These are phyloP conservation scores for Tetrahymena thermophila DNA, from an alignment of 73 alveolate species.

Conservation along the genomic window DNA sequence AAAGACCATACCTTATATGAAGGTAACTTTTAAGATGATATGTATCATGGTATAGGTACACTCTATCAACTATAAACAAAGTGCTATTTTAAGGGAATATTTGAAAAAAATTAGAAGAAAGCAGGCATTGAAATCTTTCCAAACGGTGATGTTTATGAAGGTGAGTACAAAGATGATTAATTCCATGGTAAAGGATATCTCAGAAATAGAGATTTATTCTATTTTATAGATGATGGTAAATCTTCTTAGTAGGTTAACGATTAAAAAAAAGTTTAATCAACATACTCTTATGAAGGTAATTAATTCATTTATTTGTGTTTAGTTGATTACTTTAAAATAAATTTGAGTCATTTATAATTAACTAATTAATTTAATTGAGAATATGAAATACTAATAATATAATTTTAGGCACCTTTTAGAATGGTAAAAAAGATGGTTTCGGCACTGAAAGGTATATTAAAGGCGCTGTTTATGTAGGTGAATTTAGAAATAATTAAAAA, in stretches of 20 bases:
- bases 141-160: conserved; percentile 44
- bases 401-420: not conserved
- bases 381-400: not conserved
- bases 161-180: conserved; percentile 7
- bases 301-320: not conserved
- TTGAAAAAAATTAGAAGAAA: conserved; percentile 1
- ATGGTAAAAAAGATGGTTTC: conserved; percentile 9
- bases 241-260: not conserved
- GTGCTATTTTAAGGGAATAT: conserved; percentile 33
- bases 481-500: not conserved
- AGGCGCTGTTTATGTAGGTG: conserved; percentile 17
- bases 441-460: conserved; percentile 19
- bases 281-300: conserved; percentile 24
- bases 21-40: not conserved
- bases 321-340: not conserved
- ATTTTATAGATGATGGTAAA: not conserved
- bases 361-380: not conserved
- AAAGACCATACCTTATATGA: not conserved
- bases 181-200: conserved; percentile 31
- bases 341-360: not conserved
- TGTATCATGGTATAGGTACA: conserved; percentile 30
- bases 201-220: not conserved
- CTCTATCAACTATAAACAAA: conserved; percentile 17
- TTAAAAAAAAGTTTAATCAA: not conserved
- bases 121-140: conserved; percentile 37